Base-by-base conservation (phyloP, 208 protist genomes). In the Wallacemonas sp. region DNA sequence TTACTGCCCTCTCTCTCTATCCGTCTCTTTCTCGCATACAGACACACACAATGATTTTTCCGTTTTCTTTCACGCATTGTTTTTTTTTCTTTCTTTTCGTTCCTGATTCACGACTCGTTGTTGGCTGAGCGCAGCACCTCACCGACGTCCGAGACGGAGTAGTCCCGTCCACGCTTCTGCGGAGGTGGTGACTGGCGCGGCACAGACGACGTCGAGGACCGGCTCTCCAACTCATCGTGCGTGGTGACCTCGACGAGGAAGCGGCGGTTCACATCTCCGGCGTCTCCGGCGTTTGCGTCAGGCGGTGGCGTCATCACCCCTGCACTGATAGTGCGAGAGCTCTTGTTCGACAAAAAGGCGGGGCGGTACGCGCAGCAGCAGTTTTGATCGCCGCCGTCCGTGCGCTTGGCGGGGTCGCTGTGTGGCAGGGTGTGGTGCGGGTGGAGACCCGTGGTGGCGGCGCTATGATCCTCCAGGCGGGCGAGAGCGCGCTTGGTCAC, bases 141-240 rank as follows among this genome's bases (percentile, higher is more conserved):
- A 11, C 19, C 17, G 0, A 58, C 52, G 19, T 58, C 52, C n/a
- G 52, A 14, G 32, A 58, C 38, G 32, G 52, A 58, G 14, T 16
- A 9, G 17, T 58, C 52, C 17, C 52, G 52, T 14, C 52, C 52
- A 39, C 52, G 52, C 52, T 58, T 58, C 52, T 41, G 52, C 8
- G 52, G 52, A 41, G 52, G 52, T 39, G 52, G 29, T 29, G 24
- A 38, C 32, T 2, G 5, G 2, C 4, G 16, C 4, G 52, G 24
- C 8, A 8, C n/a, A 19, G 52, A 8, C 4, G 23, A 55, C 4
- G n/a, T n/a, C n/a, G n/a, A n/a, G 12, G 48, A 11, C 26, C 3
- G 2, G 30, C 4, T 29, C 6, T 58, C 36, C 9, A 6, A 14
- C 36, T 14, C 30, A 8, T 58, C 52, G 3, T 58, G 52, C 19